Evolutionary conservation across 148 eudicot species (phyloP).

Genomic region (Polygonum aviculare): DNA sequence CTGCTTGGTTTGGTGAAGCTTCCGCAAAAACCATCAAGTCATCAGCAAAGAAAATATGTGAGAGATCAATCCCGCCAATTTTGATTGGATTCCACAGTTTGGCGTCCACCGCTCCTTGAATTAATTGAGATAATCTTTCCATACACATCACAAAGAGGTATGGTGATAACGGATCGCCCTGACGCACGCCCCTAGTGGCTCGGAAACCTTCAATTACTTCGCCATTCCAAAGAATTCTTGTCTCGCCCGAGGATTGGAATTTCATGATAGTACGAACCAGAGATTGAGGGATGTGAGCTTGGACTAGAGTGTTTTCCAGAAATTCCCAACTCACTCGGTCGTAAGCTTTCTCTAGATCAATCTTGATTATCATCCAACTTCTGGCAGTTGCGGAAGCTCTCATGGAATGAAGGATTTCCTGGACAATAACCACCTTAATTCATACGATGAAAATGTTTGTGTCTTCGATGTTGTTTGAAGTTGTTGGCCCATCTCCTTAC

Average conservation of each 20-base stretch:
- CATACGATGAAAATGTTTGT: too few species aligned
- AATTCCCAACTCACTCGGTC: not conserved
- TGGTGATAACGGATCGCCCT: not conserved
- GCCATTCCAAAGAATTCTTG: not conserved
- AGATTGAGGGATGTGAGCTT: not conserved
- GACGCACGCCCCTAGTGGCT: not conserved
- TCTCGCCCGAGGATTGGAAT: not conserved
- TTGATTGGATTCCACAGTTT: not conserved
- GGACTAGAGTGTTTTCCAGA: not conserved
- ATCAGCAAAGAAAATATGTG: too few species aligned
- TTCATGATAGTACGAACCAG: not conserved
- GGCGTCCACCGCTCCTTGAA: not conserved
- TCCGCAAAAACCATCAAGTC: too few species aligned
- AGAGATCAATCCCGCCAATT: not conserved
- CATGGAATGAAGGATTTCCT: too few species aligned
- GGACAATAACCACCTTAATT: too few species aligned
- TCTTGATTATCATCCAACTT: too few species aligned
- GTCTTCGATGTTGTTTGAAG: too few species aligned
- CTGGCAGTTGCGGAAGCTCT: too few species aligned
- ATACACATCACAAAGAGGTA: not conserved
- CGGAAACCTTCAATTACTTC: not conserved
- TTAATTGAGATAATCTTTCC: not conserved
- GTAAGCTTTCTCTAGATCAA: not conserved
- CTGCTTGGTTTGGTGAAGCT: too few species aligned
- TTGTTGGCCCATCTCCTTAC: too few species aligned